Conservation (phyloP, 257 asterid genomes). For the Thymus mandschuricus region DNA sequence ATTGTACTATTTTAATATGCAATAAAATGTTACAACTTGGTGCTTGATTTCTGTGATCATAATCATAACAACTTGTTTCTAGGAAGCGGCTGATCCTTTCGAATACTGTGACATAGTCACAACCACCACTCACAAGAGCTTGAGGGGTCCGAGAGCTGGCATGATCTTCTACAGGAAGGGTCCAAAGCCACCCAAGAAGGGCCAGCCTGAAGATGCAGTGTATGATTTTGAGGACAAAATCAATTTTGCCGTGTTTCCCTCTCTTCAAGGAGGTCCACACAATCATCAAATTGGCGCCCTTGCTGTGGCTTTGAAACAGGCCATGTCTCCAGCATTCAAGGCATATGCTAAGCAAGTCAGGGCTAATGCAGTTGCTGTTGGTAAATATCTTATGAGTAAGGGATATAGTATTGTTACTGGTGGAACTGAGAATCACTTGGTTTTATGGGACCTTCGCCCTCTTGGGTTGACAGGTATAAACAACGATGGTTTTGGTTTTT, state of each 20-base stretch:
- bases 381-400: constrained; percentile 80
- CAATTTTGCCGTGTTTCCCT: constrained; percentile 93
- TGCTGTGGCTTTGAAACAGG: constrained; percentile 96
- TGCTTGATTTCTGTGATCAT: constrained; percentile 1
- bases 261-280: constrained; percentile 99
- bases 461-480: constrained; percentile 91
- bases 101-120: constrained; percentile 93
- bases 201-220: constrained; percentile 82
- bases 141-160: constrained; percentile 93
- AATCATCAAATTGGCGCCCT: constrained; percentile 98
- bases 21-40: not conserved
- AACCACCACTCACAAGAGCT: constrained; percentile 97
- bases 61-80: constrained; percentile 9
- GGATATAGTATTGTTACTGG: constrained; percentile 84
- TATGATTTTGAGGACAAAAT: constrained; percentile 94
- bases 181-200: constrained; percentile 75
- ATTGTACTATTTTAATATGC: not conserved
- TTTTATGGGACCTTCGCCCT: constrained; percentile 98
- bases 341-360: constrained; percentile 89
- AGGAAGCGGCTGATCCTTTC: constrained; percentile 95
- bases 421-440: constrained; percentile 98
- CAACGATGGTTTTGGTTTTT: not conserved
- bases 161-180: constrained; percentile 95
- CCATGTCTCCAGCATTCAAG: constrained; percentile 78
- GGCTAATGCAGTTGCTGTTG: constrained; percentile 94